Evolutionary conservation across 768 basidiomycete genomes (phyloP), one percentile per base, ranked within the genome.

Genomic region (Mycena kentingensis): DNA sequence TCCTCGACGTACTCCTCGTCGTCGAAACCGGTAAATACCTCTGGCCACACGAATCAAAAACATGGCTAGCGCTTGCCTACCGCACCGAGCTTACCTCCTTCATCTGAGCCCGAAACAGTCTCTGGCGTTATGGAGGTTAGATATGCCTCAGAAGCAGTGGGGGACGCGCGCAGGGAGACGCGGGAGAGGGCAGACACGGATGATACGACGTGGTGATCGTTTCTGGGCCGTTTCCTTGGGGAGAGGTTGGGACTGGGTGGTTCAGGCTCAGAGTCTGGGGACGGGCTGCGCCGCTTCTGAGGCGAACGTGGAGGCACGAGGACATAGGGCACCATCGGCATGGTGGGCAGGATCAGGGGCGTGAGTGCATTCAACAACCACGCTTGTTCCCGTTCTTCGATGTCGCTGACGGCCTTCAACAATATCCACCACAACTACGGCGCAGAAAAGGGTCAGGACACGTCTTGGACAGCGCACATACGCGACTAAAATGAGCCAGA

Each of bases 371-470:
- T 55, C 50, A 31, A 51, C 49, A 29, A 55, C 27, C 45, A 53
- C 59, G 58, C 63, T 63, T 67, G 66, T 61, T 63, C 51, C 42
- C 59, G 61, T 53, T 55, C 54, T 46, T 57, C 65, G 11, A 42
- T 90, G 87, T 82, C 88, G 49, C 74, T 89, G 34, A 37, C 37
- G n/a, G 79, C 83, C 25, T 78, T 82, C 29, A 67, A 82, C 58
- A 79, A 78, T 63, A 76, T 86, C 58, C 65, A 77, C 49, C 74
- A 90, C 64, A 75, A 80, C 58, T 93, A 93, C 64, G 80, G 80
- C 21, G 78, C 77, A 2, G 92, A 93, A 63, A 83, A 87, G 72
- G 83, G 91, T 85, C 65, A 57, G 35, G 34, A 10, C 29, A 8
- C 4, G 13, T 0, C 10, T 22, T 13, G 11, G 13, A 3, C 18